Evolutionary conservation across 148 eudicot genomes (phyloP), one percentile per base, ranked within the genome.

Genomic region (Spergularia marina): DNA sequence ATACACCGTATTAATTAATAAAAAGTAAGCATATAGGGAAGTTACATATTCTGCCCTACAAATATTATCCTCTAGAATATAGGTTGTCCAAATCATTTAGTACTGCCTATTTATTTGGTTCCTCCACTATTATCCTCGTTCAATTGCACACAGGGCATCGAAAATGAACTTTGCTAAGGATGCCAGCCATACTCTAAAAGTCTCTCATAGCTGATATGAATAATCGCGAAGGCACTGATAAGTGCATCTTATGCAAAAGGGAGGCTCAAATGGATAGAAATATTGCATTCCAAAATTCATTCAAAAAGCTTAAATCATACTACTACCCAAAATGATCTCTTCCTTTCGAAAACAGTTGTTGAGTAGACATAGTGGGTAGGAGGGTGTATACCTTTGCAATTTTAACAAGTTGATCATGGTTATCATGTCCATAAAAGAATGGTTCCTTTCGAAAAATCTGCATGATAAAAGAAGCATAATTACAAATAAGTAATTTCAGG

Each of bases 371-470:
- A 23, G 25, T 23, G 25, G 25, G 25, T 23, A 23, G 25, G 25
- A 23, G 25, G 25, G 25, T 34, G 75, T 74, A 68, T 79, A 89
- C 96, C 92, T 86, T 91, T 4, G 96, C 96, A 79, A 91, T 91
- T 86, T 91, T 91, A 68, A 89, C 96, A 75, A 91, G 96, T 66
- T 91, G 96, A 76, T 91, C 96, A 40, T 91, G 96, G 78, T 91
- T 91, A 86, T 91, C 92, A 72, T 91, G 96, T 16, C 96, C 96
- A 74, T 91, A 91, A 77, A 91, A 91, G 89, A 91, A 91, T 73
- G 96, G 92, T 71, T 91, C 96, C 82, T 91, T 91, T 65, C 96
- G 92, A 73, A 91, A 91, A 71, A 91, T 91, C 96, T 91, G 74
- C 80, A 84, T n/a, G 72, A 17, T 15, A 69, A 64, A 10, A 1